Evolutionary conservation across 2,329 filamentous ascomycete genomes (phyloP), one percentile per base, ranked within the genome.

Genomic region (Blumeriella jaapii): DNA sequence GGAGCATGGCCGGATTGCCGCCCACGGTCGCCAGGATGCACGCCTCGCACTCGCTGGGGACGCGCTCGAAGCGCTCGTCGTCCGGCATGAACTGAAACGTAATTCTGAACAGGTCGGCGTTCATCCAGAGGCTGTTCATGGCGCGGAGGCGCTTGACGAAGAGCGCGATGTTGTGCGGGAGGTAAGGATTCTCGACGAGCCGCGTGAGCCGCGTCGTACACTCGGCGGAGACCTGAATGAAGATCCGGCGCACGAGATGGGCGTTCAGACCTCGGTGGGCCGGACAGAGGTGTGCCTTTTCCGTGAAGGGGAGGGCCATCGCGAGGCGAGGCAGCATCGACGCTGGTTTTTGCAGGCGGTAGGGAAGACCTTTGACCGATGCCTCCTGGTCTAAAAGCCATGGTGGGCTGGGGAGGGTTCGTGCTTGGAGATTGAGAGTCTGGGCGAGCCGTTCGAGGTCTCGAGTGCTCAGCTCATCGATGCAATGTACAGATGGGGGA

Each of bases 11-110:
- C 3, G 48, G 51, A 18, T 59, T 57, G 0, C 62, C 63, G 2
- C 69, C 69, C 0, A 75, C 48, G 3, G 59, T 57, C 2, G 65
- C 60, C 8, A 74, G 51, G 17, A 70, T 63, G 42, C 71, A 75
- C 1, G 68, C 69, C 45, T 71, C 64, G 42, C 71, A 75, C 8
- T 57, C 55, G 3, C 51, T 57, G 16, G 42, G 38, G 3, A 65
- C 53, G 7, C 41, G 32, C 4, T 43, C 48, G 23, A 57, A 48
- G 31, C 42, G 46, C 22, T 35, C 34, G 1, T 58, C 48, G 10
- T 27, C 53, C 1, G 56, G 55, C 22, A 16, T 34, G 9, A 27
- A 41, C 5, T 52, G 52, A 41, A 60, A 66, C 2, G 55, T 42
- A 10, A 49, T 28, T n/a, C 47, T 41, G 39, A 65, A 68, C 2